Conservation (phyloP, 2,329 filamentous ascomycete genomes). For the Didymella pomorum region DNA sequence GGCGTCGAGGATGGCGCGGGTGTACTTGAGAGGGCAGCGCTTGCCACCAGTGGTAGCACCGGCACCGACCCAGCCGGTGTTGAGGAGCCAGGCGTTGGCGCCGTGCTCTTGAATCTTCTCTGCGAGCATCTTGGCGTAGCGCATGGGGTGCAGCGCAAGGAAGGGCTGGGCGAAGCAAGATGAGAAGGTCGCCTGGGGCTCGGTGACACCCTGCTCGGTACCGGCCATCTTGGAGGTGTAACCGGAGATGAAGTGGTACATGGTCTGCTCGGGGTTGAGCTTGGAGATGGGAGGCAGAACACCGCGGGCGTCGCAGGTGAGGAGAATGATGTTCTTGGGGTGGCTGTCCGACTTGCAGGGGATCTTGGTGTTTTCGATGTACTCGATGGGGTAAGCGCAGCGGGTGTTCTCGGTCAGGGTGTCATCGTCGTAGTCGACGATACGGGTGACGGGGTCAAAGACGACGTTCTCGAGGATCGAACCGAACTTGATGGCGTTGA, state of each 20-base stretch:
- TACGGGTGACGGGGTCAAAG: constrained; percentile 87
- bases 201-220: constrained; percentile 94
- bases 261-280: constrained; percentile 91
- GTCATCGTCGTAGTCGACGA: constrained; percentile 93
- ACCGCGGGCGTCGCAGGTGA: constrained; percentile 97
- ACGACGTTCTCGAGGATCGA: constrained; percentile 99
- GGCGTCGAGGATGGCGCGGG: constrained; percentile 94
- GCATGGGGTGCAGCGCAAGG: constrained; percentile 98
- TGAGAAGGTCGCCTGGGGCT: constrained; percentile 98
- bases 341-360: constrained; percentile 88
- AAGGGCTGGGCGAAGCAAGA: constrained; percentile 99
- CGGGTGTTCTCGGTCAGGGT: constrained; percentile 98
- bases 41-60: constrained; percentile 87
- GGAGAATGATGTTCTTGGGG: constrained; percentile 96
- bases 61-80: constrained; percentile 97
- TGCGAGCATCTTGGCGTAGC: constrained; percentile 97
- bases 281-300: constrained; percentile 98
- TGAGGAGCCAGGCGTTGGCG: constrained; percentile 96
- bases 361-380: constrained; percentile 98
- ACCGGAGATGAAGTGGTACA: constrained; percentile 99
- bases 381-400: constrained; percentile 98
- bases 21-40: constrained; percentile 98
- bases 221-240: constrained; percentile 99
- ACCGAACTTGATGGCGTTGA: constrained; percentile 92
- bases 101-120: constrained; percentile 97